Evolutionary conservation across 495 filamentous ascomycete species (phyloP).

Genomic region (Lentithecium fluviatile): DNA sequence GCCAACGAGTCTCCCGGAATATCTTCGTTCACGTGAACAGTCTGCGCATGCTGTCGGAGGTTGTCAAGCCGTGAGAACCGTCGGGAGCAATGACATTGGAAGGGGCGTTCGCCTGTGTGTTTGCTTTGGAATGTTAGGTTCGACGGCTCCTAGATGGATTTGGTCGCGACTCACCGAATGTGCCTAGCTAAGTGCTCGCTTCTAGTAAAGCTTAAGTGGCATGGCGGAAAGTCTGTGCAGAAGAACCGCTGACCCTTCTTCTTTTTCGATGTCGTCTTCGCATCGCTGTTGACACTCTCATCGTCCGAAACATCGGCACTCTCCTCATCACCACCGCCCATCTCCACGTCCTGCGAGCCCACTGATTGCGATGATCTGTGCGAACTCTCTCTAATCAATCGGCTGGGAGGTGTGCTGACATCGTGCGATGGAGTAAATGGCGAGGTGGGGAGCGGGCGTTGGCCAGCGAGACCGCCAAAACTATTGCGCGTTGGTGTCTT

Average conservation of each 20-base stretch:
- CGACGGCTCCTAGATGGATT: neutral
- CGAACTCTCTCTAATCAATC: constrained; percentile 57
- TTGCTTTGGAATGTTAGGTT: constrained; percentile 57
- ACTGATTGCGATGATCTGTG: constrained; percentile 62
- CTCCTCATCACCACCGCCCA: constrained; percentile 74
- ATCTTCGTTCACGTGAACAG: constrained; percentile 96
- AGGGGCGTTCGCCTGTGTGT: constrained; percentile 96
- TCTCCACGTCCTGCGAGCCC: constrained; percentile 71
- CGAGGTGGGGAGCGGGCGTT: constrained; percentile 61
- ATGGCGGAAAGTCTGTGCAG: constrained; percentile 95
- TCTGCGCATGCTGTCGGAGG: constrained; percentile 93
- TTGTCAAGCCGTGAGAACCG: constrained; percentile 98
- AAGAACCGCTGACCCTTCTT: constrained; percentile 97
- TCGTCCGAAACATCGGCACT: constrained; percentile 68
- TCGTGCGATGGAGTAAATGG: constrained; percentile 55
- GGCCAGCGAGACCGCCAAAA: constrained; percentile 56
- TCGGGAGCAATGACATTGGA: constrained; percentile 93
- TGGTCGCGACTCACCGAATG: constrained; percentile 64
- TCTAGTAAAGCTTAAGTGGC: constrained; percentile 90
- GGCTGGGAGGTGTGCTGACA: constrained; percentile 43
- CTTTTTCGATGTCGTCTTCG: constrained; percentile 72
- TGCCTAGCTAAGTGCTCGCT: constrained; percentile 95
- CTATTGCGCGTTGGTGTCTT: constrained; percentile 63
- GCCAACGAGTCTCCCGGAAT: constrained; percentile 92
- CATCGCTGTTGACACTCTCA: constrained; percentile 68